Conservation (phyloP, 306 rosid species). For the Adenanthera pavonina region DNA sequence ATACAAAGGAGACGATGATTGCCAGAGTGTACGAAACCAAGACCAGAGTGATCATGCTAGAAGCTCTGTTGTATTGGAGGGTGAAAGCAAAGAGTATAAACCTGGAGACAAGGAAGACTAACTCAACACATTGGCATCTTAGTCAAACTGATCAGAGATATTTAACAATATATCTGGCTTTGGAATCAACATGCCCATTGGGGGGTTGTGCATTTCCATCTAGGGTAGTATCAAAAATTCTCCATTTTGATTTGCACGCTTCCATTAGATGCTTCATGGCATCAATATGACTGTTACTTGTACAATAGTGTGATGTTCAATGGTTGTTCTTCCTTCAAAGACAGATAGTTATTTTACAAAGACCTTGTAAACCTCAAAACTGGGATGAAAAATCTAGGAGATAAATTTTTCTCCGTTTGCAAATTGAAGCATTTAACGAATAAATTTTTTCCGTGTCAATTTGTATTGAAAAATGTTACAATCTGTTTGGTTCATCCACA, state of each 20-base stretch:
- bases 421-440: too few species aligned
- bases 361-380: not conserved
- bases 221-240: not conserved
- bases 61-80: slow-evolving; percentile 46
- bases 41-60: slow-evolving; percentile 53
- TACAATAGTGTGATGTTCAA: not conserved
- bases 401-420: too few species aligned
- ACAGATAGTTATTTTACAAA: not conserved
- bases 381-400: too few species aligned
- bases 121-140: slow-evolving; percentile 37
- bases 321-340: too few species aligned
- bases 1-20: slow-evolving; percentile 56
- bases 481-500: too few species aligned
- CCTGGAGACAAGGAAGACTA: slow-evolving; percentile 84
- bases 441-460: too few species aligned
- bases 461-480: too few species aligned
- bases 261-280: not conserved
- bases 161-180: slow-evolving; percentile 35
- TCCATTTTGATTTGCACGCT: not conserved
- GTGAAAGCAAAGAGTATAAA: slow-evolving; percentile 56
- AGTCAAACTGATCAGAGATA: slow-evolving; percentile 8
- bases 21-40: slow-evolving; percentile 54
- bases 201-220: not conserved
- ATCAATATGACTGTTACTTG: not conserved
- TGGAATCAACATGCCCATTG: slow-evolving; percentile 24